These are phyloP conservation scores for Trichophyton benhamiae DNA, from an alignment of 2,329 filamentous ascomycete species.

Conservation along the genomic window DNA sequence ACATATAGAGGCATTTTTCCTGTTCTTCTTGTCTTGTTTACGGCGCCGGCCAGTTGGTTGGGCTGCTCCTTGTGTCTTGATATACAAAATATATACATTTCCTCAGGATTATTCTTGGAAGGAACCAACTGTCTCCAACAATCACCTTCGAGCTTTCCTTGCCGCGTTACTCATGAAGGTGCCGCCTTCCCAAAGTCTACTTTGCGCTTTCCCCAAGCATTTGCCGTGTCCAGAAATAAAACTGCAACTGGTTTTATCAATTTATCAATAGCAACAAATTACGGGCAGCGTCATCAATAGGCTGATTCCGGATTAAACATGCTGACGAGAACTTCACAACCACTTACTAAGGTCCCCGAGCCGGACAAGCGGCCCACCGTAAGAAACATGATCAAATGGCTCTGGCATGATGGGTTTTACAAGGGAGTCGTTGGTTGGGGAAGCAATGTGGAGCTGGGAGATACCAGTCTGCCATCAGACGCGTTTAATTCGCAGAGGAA, in stretches of 20 bases:
- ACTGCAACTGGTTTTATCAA: background rate
- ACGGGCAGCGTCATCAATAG: too few species aligned
- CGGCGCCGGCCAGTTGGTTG: background rate
- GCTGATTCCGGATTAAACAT: background rate
- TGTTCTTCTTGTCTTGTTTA: slow-evolving; percentile 7
- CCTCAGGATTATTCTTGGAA: background rate
- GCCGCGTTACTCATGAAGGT: background rate
- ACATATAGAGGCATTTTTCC: slow-evolving; percentile 28
- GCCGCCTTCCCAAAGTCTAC: background rate
- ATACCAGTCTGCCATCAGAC: background rate
- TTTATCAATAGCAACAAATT: too few species aligned
- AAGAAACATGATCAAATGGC: slow-evolving; percentile 13
- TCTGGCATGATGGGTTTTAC: slow-evolving; percentile 12
- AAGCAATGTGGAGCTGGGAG: slow-evolving; percentile 2
- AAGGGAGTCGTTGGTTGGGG: slow-evolving; percentile 11
- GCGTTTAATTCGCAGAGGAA: background rate
- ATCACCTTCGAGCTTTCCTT: background rate
- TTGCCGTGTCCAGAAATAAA: background rate
- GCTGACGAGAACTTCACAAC: background rate
- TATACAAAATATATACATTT: slow-evolving; percentile 3
- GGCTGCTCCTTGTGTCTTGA: background rate
- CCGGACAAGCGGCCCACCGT: slow-evolving; percentile 1
- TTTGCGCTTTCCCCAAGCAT: background rate
- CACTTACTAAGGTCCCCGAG: background rate
- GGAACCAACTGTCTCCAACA: background rate